phyloP scores from a whole-genome alignment of 1,139 yeast species.

The Yamadazyma kanchanaburiensis region DNA sequence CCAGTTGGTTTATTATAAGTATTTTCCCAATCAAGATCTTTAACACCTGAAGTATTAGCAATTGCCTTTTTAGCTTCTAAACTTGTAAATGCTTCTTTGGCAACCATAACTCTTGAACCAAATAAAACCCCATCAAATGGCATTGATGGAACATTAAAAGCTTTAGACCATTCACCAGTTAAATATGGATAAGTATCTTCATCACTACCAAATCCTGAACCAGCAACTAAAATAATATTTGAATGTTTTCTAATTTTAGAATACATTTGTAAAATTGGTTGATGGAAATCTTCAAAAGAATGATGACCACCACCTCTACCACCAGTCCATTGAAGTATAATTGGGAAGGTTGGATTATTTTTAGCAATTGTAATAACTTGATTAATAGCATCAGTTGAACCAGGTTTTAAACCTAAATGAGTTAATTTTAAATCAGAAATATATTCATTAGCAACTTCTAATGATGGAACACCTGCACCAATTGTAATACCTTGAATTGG shows the following conservation, averaged over 20 bases:
- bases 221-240: slow-evolving; percentile 88
- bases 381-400: slow-evolving; percentile 88
- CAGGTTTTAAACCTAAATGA: slow-evolving; percentile 96
- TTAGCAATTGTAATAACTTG: slow-evolving; percentile 89
- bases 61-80: slow-evolving; percentile 92
- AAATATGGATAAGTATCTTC: slow-evolving; percentile 96
- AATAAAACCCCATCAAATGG: slow-evolving; percentile 97
- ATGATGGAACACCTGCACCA: slow-evolving; percentile 99
- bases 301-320: slow-evolving; percentile 99
- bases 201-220: slow-evolving; percentile 97
- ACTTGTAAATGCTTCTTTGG: slow-evolving; percentile 93
- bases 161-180: slow-evolving; percentile 91
- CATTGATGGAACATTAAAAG: slow-evolving; percentile 93
- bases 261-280: slow-evolving; percentile 94
- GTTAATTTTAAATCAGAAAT: slow-evolving; percentile 89
- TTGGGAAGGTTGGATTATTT: slow-evolving; percentile 94
- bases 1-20: slow-evolving; percentile 96
- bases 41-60: slow-evolving; percentile 86
- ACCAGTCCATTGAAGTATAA: slow-evolving; percentile 98
- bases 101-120: slow-evolving; percentile 97
- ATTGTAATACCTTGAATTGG: slow-evolving; percentile 95
- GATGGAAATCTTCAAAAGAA: slow-evolving; percentile 98
- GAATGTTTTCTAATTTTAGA: slow-evolving; percentile 88
- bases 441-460: slow-evolving; percentile 96
- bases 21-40: slow-evolving; percentile 85